Evolutionary conservation across 148 eudicot species (phyloP), one percentile per base, ranked within the genome.

Genomic region (Nyssa sinensis): DNA sequence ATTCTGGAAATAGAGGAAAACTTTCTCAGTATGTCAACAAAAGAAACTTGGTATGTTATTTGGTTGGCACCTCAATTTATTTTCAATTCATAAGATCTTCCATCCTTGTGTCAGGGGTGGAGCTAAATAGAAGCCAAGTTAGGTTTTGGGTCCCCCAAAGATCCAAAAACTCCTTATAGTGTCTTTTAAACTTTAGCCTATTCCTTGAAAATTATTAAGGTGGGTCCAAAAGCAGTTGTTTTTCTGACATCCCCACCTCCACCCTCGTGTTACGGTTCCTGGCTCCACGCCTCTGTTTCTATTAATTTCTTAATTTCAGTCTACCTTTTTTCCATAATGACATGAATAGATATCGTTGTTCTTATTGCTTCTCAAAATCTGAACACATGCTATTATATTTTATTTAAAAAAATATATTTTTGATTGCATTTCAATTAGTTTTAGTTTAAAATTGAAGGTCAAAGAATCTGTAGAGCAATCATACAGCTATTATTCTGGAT

Each of bases 21-120:
- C 91, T 92, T 69, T 62, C 69, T 64, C 83, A 79, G 73, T 95
- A 90, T 84, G 74, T 84, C 37, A 95, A 95, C 77, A 75, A 62
- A 53, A 81, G 79, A 75, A 84, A 59, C 84, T 80, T 59, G 73
- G 98, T 95, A 86, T 65, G 92, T 72, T 62, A 33, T 51, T 65
- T 68, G 9, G 25, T 35, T 30, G 25, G 47, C 3, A 29, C 35
- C 65, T n/a, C n/a, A n/a, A n/a, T n/a, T n/a, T n/a, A n/a, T n/a
- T n/a, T n/a, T 41, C 67, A 30, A 44, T 60, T 30, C 39, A n/a
- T n/a, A n/a, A 32, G 51, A 61, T 32, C 51, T 60, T 30, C 24
- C 58, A 61, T 62, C 25, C 33, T 62, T 30, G 7, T 37, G 25
- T 66, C 9, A n/a, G 55, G 19, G 31, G 9, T 35, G 39, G 68